Evolutionary conservation across 176 grass and related monocot genomes (phyloP).

Genomic region (Microstegium vimineum): DNA sequence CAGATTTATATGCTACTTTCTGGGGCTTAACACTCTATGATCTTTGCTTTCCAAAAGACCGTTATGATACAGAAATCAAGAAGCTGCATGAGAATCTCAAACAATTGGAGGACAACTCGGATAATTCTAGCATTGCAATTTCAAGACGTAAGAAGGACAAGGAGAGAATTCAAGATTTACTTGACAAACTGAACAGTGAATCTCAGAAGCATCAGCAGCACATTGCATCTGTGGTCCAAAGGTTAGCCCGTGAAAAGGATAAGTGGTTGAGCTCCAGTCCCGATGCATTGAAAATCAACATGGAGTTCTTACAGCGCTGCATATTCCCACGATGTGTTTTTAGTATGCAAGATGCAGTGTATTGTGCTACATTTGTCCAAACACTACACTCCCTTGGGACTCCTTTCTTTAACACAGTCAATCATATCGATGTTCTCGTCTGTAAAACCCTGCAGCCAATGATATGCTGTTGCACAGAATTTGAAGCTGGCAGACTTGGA

Average conservation of each 20-base stretch:
- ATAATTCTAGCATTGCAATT: slow-evolving; percentile 92
- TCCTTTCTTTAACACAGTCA: slow-evolving; percentile 88
- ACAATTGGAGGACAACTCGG: slow-evolving; percentile 88
- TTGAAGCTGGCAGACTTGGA: slow-evolving; percentile 90
- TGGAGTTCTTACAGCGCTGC: slow-evolving; percentile 94
- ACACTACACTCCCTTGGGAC: slow-evolving; percentile 84
- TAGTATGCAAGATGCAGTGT: slow-evolving; percentile 88
- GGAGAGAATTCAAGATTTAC: slow-evolving; percentile 95
- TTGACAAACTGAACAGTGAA: slow-evolving; percentile 80
- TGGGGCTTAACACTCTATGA: slow-evolving; percentile 98
- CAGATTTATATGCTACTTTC: slow-evolving; percentile 91
- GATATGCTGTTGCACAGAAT: slow-evolving; percentile 97
- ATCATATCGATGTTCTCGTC: slow-evolving; percentile 88
- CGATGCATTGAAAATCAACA: slow-evolving; percentile 88
- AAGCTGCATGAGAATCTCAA: slow-evolving; percentile 91
- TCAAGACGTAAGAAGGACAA: slow-evolving; percentile 98
- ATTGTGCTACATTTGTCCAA: slow-evolving; percentile 93
- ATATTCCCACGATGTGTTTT: slow-evolving; percentile 88
- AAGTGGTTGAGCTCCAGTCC: slow-evolving; percentile 86
- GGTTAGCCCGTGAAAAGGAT: slow-evolving; percentile 83
- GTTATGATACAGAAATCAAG: slow-evolving; percentile 88
- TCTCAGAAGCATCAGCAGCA: slow-evolving; percentile 85
- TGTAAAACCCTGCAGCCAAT: slow-evolving; percentile 96
- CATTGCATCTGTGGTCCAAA: slow-evolving; percentile 69
- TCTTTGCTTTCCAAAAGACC: slow-evolving; percentile 80